phyloP scores from a whole-genome alignment of 768 basidiomycete species.

The Phaffia tasmanica region DNA sequence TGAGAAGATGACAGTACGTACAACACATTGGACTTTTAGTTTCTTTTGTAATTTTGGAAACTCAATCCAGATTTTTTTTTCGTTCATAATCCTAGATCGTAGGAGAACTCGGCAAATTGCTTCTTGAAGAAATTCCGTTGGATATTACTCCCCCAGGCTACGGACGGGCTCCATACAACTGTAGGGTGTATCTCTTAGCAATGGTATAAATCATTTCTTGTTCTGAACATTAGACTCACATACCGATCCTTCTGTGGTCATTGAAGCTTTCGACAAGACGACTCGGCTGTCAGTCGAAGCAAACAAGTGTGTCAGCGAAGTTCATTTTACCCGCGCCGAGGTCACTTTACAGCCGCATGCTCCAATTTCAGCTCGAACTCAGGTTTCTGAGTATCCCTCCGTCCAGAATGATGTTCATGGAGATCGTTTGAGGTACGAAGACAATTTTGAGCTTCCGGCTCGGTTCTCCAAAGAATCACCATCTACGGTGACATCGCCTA shows the following conservation, averaged over 20 bases:
- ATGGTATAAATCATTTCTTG: not conserved
- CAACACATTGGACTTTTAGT: slow-evolving; percentile 2
- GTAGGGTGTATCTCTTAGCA: slow-evolving; percentile 15
- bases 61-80: slow-evolving; percentile 13
- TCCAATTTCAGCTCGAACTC: not conserved
- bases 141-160: slow-evolving; percentile 71
- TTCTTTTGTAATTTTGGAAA: not conserved
- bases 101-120: slow-evolving; percentile 45
- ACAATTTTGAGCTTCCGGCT: too few relatives aligned
- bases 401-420: not conserved
- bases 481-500: too few relatives aligned
- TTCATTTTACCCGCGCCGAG: slow-evolving; percentile 2
- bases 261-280: slow-evolving; percentile 49
- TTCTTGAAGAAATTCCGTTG: slow-evolving; percentile 63
- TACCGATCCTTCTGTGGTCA: not conserved
- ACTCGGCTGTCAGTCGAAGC: slow-evolving; percentile 36
- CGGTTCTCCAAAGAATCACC: too few relatives aligned
- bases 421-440: not conserved
- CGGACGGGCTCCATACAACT: slow-evolving; percentile 57
- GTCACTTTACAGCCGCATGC: slow-evolving; percentile 9
- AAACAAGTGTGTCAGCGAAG: slow-evolving; percentile 15
- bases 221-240: not conserved
- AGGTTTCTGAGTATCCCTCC: not conserved
- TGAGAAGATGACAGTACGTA: slow-evolving; percentile 56
- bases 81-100: slow-evolving; percentile 39